These are phyloP conservation scores for Lyophyllum semitale DNA, from an alignment of 768 basidiomycete genomes.

Conservation along the genomic window DNA sequence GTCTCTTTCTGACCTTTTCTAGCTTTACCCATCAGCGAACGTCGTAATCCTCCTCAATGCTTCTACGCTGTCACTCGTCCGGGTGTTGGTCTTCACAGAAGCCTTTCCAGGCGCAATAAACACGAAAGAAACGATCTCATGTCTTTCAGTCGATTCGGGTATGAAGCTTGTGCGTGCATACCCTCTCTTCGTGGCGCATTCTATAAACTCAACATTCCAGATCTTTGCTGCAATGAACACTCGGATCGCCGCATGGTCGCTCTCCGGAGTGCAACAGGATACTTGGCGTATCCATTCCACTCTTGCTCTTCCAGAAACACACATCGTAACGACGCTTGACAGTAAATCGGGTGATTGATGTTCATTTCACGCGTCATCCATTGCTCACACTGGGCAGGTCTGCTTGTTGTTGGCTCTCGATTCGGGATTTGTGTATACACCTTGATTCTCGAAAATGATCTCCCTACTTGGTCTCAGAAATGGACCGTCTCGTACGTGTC, in stretches of 20 bases:
- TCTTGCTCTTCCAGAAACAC: constrained; percentile 58
- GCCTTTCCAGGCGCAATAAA: constrained; percentile 67
- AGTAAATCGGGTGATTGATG: constrained; percentile 66
- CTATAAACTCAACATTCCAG: constrained; percentile 38
- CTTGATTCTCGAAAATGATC: constrained; percentile 76
- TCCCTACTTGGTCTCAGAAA: constrained; percentile 81
- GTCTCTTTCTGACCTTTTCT: background rate
- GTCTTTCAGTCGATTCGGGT: constrained; percentile 70
- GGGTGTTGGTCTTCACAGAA: constrained; percentile 78
- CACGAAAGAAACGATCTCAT: constrained; percentile 49
- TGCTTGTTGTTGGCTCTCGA: constrained; percentile 70
- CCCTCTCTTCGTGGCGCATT: constrained; percentile 10
- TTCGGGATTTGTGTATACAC: constrained; percentile 72
- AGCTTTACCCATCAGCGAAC: constrained; percentile 78
- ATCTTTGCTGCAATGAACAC: constrained; percentile 71
- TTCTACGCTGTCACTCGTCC: constrained; percentile 60
- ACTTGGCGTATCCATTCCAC: constrained; percentile 85
- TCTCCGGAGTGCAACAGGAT: constrained; percentile 63
- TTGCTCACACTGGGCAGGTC: constrained; percentile 49
- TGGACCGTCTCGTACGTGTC: constrained; percentile 62
- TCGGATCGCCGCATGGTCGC: constrained; percentile 77
- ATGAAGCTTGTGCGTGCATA: constrained; percentile 73
- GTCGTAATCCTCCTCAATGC: constrained; percentile 74
- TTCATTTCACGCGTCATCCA: constrained; percentile 4
- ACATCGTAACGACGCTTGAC: constrained; percentile 62